phyloP scores from a whole-genome alignment of 2,329 filamentous ascomycete genomes.

The Eurotiales sp. region DNA sequence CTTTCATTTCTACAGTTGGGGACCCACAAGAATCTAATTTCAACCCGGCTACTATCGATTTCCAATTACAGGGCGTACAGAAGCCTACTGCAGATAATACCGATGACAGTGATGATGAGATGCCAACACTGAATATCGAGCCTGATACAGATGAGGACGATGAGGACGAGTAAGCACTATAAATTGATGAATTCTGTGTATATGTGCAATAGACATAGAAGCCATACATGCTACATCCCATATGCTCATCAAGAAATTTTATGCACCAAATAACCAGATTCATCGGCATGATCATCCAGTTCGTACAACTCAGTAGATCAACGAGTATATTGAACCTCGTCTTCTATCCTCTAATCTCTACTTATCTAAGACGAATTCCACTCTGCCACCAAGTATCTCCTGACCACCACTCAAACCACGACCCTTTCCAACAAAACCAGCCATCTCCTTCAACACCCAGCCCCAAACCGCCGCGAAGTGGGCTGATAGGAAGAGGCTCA shows the following conservation, averaged over 20 bases:
- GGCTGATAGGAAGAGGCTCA: constrained; percentile 76
- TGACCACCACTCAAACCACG: constrained; percentile 55
- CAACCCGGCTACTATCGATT: neutral
- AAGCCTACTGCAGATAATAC: constrained; percentile 20
- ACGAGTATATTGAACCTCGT: neutral
- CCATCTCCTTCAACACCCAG: constrained; percentile 55
- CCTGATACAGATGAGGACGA: constrained; percentile 46
- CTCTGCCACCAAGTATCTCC: constrained; percentile 63
- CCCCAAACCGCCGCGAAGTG: constrained; percentile 62
- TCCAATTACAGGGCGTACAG: neutral
- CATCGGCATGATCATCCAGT: too few species aligned
- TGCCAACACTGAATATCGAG: constrained; percentile 47
- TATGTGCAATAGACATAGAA: neutral
- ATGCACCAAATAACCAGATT: neutral
- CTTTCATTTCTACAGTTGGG: neutral
- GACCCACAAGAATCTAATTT: neutral
- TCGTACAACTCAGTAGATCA: too few species aligned
- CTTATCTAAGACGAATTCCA: constrained; percentile 39
- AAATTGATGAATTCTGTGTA: neutral
- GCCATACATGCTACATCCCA: neutral
- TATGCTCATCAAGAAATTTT: neutral
- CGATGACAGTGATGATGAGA: constrained; percentile 47
- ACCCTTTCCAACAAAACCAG: constrained; percentile 64
- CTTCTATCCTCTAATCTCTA: neutral
- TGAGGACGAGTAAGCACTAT: constrained; percentile 27